These are phyloP conservation scores for Trypanosoma rangeli DNA, from an alignment of 208 protist species.

Conservation along the genomic window DNA sequence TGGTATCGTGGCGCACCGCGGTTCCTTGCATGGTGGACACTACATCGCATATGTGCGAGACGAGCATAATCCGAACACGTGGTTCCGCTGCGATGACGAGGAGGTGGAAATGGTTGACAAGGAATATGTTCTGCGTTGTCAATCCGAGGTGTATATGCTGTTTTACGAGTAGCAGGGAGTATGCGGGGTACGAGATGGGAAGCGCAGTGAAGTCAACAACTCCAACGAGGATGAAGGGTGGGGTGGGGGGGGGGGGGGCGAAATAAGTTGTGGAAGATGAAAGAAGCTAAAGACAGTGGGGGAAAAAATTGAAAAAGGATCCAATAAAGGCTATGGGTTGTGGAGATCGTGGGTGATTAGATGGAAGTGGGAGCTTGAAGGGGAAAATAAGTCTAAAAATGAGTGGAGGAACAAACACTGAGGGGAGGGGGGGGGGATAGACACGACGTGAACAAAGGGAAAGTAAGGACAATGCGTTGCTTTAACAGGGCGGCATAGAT, in stretches of 20 bases:
- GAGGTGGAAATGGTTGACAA: constrained; percentile 72
- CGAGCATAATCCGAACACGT: constrained; percentile 43
- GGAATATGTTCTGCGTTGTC: constrained; percentile 45
- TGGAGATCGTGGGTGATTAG: neutral
- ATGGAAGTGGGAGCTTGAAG: neutral
- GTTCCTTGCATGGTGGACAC: constrained; percentile 82
- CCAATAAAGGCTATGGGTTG: neutral
- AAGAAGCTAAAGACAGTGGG: neutral
- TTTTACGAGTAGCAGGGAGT: constrained; percentile 75
- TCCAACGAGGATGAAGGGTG: neutral
- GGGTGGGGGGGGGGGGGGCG: no score
- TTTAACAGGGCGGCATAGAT: no score
- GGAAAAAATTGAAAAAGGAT: neutral
- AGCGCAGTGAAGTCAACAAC: neutral
- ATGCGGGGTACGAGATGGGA: neutral
- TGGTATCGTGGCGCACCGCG: constrained; percentile 82
- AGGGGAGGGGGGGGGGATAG: neutral
- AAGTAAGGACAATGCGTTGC: neutral
- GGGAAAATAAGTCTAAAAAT: neutral
- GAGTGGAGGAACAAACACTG: neutral
- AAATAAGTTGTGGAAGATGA: neutral
- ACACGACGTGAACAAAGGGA: neutral
- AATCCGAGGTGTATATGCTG: constrained; percentile 72
- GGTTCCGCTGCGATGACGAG: constrained; percentile 90
- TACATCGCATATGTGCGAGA: constrained; percentile 87